Base-by-base conservation (phyloP, 1,284 basidiomycete genomes). In the Tetrapyrgos nigripes region DNA sequence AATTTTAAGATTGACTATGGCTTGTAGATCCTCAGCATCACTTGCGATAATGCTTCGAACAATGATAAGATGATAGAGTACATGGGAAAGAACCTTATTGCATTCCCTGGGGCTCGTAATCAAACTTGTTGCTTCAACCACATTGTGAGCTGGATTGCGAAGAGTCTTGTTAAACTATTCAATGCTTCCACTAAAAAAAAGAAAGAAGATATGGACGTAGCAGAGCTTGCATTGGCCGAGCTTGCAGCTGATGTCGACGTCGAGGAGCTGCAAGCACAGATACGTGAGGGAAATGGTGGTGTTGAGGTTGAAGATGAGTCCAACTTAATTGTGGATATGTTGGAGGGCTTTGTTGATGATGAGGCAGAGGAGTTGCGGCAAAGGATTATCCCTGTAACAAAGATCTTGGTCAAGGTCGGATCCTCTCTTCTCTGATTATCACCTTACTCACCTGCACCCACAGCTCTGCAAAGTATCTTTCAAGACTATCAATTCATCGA, bases 1-100 rank as follows among this genome's bases (percentile, higher is more conserved):
- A n/a, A n/a, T n/a, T n/a, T n/a, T n/a, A n/a, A n/a, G n/a, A n/a
- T n/a, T n/a, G n/a, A n/a, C n/a, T n/a, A n/a, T n/a, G n/a, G n/a
- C n/a, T n/a, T n/a, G n/a, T 57, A 72, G 73, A 59, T 72, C 19
- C 58, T 75, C 17, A 60, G 63, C 26, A 52, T 73, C 6, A 68
- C 68, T 0, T 64, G 63, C 28, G 69, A 76, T 58, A 76, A 75
- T 58, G 68, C 72, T 0, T 59, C 61, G 19, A 56, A 69, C 45
- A 77, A 76, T 49, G 68, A 73, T 37, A 64, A 62, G 0, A 75
- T 78, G 69, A 61, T 71, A 0, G 53, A 66, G 0, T 54, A 69
- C 27, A 69, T 79, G 0, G 52, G 63, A 0, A 76, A 33, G 14
- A 33, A 33, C 8, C 31, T 40, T n/a, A 8, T 9, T 17, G 37